Percentiles rank a stretch among this genome's conserved stretches.
phyloP scores from a whole-genome alignment of 495 filamentous ascomycete genomes.

The Aspergillus campestris region DNA sequence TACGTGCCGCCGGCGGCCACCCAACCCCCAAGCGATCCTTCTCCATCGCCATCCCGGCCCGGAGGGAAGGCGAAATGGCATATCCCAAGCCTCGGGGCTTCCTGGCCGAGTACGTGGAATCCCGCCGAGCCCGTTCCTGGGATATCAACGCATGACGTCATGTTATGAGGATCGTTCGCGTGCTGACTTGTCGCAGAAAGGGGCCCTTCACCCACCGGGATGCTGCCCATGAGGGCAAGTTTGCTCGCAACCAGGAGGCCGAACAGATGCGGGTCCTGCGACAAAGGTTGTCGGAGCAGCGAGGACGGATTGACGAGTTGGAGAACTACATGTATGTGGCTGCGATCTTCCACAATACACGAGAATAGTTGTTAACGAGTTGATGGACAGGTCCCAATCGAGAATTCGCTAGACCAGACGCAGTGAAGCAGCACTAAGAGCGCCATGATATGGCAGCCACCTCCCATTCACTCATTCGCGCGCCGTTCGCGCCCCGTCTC shows the following conservation, averaged over 20 bases:
- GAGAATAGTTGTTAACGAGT: no score
- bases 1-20: conserved; percentile 27
- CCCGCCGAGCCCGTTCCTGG: background rate
- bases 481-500: no score
- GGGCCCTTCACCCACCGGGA: conserved; percentile 84
- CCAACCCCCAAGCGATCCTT: conserved; percentile 41
- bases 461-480: background rate
- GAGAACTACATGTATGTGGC: conserved; percentile 66
- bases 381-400: no score
- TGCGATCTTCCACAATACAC: no score
- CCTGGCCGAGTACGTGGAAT: conserved; percentile 29
- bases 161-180: background rate
- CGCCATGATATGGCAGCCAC: background rate
- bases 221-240: conserved; percentile 67
- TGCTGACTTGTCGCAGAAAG: conserved; percentile 29
- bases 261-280: conserved; percentile 60
- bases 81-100: conserved; percentile 40
- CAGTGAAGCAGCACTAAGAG: no score
- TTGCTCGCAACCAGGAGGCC: conserved; percentile 67
- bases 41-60: conserved; percentile 45
- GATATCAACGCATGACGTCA: conserved; percentile 16
- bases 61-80: conserved; percentile 56
- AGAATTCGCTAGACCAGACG: background rate
- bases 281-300: conserved; percentile 65
- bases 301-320: conserved; percentile 66